Base-by-base conservation (phyloP, 805 yeast genomes). In the Hanseniaspora clermontiae region DNA sequence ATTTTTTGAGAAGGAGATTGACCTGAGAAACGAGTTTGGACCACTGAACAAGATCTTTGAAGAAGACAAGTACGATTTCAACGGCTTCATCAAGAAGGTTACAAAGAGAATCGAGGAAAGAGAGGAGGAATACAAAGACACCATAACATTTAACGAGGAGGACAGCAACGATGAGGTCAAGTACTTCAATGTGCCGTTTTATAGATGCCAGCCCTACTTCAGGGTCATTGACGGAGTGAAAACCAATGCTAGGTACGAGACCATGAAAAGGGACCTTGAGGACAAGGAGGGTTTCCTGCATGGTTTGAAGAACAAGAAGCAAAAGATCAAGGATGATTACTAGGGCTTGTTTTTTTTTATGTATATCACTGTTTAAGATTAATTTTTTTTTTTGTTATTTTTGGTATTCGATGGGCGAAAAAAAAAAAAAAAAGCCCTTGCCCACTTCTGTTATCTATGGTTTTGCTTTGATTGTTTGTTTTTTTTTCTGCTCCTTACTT, bases 141-240 rank as follows among this genome's bases (percentile, higher is more conserved):
- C 14, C 1, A 57, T 57, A 2, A 48, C 55, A 10, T 14, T 42
- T 7, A 48, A 57, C 31, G 17, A 19, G n/a, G 38, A 56, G 34
- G 48, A 20, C 17, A 32, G 48, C 34, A 51, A 47, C 24, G 59
- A 51, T 7, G 38, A 45, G n/a, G 34, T 36, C 8, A 51, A 47
- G 14, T 91, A 93, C 67, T 81, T 81, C 66, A 77, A 76, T 5
- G 80, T 91, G 15, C 97, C 98, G 1, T 89, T 84, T 67, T 91
- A 97, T 97, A 77, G 97, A 64, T 82, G 95, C 61, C 98, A 91
- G 70, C 98, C 98, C 1, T 85, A 87, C 66, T 91, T 91, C 74
- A 77, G 98, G 63, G 82, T 83, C 2, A 96, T 91, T 1, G 79
- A 87, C 66, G 97, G 97, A 24, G 81, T 79, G 2, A 73, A 76